Conservation (phyloP, 768 basidiomycete species). For the Suillus americanus region DNA sequence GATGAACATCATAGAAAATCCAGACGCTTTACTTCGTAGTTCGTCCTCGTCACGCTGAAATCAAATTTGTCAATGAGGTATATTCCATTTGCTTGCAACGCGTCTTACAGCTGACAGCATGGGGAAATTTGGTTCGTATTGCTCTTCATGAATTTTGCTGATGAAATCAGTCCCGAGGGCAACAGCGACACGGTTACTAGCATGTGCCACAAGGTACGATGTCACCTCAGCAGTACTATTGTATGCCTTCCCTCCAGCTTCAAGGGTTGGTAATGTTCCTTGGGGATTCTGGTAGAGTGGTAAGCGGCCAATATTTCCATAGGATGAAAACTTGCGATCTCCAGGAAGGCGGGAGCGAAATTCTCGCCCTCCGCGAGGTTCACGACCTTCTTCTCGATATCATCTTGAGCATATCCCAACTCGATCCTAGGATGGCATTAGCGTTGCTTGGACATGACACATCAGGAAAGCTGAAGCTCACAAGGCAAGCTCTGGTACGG, state of each 20-base stretch:
- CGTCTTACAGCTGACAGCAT: slow-evolving; percentile 38
- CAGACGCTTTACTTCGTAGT: slow-evolving; percentile 34
- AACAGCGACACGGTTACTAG: slow-evolving; percentile 33
- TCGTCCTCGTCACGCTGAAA: slow-evolving; percentile 47
- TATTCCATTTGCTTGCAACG: neutral
- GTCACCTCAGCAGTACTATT: slow-evolving; percentile 42
- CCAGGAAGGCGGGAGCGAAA: slow-evolving; percentile 45
- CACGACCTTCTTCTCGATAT: slow-evolving; percentile 35
- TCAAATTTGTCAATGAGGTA: neutral
- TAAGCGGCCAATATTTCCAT: neutral
- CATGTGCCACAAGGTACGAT: slow-evolving; percentile 39
- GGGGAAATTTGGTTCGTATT: slow-evolving; percentile 54
- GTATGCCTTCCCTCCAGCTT: slow-evolving; percentile 34
- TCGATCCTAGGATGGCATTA: slow-evolving; percentile 34
- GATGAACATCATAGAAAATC: slow-evolving; percentile 36
- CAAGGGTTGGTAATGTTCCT: slow-evolving; percentile 45
- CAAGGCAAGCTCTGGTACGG: slow-evolving; percentile 42
- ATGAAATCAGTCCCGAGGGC: slow-evolving; percentile 34
- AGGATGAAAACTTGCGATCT: slow-evolving; percentile 27
- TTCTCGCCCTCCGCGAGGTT: slow-evolving; percentile 50
- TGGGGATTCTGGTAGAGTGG: slow-evolving; percentile 37
- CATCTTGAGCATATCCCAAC: slow-evolving; percentile 39
- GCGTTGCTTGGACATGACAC: neutral
- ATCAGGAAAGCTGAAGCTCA: slow-evolving; percentile 19
- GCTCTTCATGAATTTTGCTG: slow-evolving; percentile 42